Conservation (phyloP, 2,329 filamentous ascomycete genomes). For the Atkinsonella texensis region DNA sequence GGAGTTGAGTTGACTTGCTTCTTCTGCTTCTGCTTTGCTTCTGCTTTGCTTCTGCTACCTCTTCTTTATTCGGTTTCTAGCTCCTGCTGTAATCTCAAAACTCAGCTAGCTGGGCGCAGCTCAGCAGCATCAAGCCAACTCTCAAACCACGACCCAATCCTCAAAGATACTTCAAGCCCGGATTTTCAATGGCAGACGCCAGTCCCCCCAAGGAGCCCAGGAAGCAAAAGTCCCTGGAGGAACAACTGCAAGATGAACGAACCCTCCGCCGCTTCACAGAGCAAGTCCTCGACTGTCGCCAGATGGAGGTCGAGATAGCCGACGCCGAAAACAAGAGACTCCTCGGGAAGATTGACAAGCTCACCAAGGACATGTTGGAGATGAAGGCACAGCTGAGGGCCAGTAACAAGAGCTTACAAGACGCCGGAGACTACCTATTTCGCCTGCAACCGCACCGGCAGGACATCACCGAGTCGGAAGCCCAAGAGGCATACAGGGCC, state of each 20-base stretch:
- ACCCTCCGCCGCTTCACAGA: conserved; percentile 24
- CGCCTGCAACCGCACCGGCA: conserved; percentile 20
- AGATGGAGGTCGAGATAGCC: conserved; percentile 20
- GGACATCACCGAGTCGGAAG: conserved; percentile 25
- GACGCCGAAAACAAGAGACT: conserved; percentile 19
- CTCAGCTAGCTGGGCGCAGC: no score
- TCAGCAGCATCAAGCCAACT: no score
- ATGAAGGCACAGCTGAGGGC: conserved; percentile 17
- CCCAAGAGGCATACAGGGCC: conserved; percentile 20
- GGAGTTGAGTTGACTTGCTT: neutral
- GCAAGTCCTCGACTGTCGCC: conserved; percentile 23
- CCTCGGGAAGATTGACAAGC: conserved; percentile 15
- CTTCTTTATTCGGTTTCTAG: no score
- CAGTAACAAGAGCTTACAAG: conserved; percentile 18
- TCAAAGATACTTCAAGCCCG: neutral
- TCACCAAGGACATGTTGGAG: conserved; percentile 19
- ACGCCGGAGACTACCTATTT: conserved; percentile 21
- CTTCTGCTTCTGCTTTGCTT: neutral
- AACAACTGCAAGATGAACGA: conserved; percentile 19
- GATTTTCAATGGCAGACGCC: neutral
- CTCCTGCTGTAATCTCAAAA: no score
- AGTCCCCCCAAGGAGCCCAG: neutral
- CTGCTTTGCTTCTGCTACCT: no score
- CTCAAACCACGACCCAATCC: no score
- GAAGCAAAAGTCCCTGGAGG: conserved; percentile 11